These are phyloP conservation scores for Ocimum tenuiflorum DNA, from an alignment of 257 asterid genomes.

Conservation along the genomic window DNA sequence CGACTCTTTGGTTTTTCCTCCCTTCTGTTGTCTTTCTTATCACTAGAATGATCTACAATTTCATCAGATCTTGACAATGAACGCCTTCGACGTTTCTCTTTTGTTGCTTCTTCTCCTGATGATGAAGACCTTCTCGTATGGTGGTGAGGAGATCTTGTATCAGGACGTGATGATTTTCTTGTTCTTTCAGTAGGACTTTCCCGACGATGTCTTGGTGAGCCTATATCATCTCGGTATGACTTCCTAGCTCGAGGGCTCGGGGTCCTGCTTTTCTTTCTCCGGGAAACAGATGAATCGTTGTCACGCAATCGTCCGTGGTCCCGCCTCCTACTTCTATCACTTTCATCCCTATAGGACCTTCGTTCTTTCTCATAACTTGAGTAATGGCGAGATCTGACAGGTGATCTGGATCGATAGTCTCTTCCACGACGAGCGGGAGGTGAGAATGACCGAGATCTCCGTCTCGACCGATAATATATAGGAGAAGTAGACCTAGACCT, in stretches of 20 bases:
- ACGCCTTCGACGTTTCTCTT: conserved; percentile 52
- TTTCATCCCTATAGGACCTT: conserved; percentile 57
- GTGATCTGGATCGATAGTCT: conserved; percentile 76
- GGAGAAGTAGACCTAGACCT: conserved; percentile 81
- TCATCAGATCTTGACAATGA: conserved; percentile 77
- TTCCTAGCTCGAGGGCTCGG: conserved; percentile 58
- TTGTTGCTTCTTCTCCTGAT: conserved; percentile 51
- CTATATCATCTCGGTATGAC: conserved; percentile 48
- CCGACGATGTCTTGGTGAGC: conserved; percentile 48
- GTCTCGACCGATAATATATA: conserved; percentile 49
- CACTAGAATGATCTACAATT: conserved; percentile 43
- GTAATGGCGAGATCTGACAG: conserved; percentile 68
- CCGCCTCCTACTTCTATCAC: conserved; percentile 52
- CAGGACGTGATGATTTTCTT: conserved; percentile 44
- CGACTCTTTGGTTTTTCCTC: conserved; percentile 48
- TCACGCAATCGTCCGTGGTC: conserved; percentile 49
- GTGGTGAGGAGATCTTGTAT: conserved; percentile 62
- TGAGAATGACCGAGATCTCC: conserved; percentile 69
- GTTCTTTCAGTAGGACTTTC: conserved; percentile 50
- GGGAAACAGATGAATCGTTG: conserved; percentile 44
- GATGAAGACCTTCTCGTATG: conserved; percentile 54
- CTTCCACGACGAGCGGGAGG: conserved; percentile 64
- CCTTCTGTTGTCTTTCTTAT: conserved; percentile 36
- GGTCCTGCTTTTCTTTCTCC: conserved; percentile 81
- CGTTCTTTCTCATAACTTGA: conserved; percentile 61